Evolutionary conservation across 768 basidiomycete genomes (phyloP), one percentile per base, ranked within the genome.

Genomic region (Dacryopinax spathularia): DNA sequence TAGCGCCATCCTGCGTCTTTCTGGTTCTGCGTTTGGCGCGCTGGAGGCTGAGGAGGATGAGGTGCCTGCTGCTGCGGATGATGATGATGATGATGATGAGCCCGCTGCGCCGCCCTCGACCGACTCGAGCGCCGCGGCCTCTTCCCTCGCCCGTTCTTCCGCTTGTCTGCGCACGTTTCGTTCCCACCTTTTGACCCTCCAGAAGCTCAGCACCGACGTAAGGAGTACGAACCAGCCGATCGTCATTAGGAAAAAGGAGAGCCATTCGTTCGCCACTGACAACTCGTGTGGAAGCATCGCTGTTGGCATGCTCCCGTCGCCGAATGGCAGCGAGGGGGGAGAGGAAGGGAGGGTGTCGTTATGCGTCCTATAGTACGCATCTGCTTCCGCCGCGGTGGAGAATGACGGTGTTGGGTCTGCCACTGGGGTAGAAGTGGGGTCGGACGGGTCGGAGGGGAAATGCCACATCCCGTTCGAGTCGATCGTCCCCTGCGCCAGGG

Each of bases 141-240:
- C 48, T 18, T 56, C 48, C 13, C 60, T 12, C 34, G 34, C 34
- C 5, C 60, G 34, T 20, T 61, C 65, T 39, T 64, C 44, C 29
- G 65, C 63, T 31, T 78, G 73, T 18, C 48, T 25, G 31, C 85
- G 83, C 62, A 91, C 80, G 9, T 85, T 85, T 48, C 77, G 72
- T 71, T 91, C 89, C 87, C 89, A 92, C 61, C 86, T 86, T 70
- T 91, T 91, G 59, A 91, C 79, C 65, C 89, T 85, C 82, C 85
- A 87, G 74, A 81, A 96, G 10, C 88, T 85, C 33, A 92, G 82
- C 62, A 88, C 63, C 34, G 89, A 91, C 0, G 91, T 87, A 34
- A 96, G 78, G 33, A 97, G 78, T 25, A 97, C 78, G 79, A 95
- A 92, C 93, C 93, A 96, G 13, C 91, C 94, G 44, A 93, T 69